Conservation (phyloP, 805 yeast genomes). For the Yamadazyma laniorum region DNA sequence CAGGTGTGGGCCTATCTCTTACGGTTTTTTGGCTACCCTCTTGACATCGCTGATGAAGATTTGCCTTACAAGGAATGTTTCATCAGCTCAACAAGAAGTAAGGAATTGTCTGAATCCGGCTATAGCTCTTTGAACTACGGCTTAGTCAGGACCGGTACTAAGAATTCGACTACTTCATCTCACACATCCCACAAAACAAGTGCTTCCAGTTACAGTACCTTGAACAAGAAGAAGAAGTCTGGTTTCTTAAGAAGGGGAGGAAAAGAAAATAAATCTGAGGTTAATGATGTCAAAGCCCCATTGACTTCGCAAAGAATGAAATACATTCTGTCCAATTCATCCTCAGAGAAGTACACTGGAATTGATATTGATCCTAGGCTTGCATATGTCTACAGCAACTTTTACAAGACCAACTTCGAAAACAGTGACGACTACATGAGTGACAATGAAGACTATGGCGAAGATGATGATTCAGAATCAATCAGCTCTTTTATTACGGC, state of each 20-base stretch:
- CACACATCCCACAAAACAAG: constrained; percentile 26
- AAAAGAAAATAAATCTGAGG: constrained; percentile 7
- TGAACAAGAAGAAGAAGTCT: constrained; percentile 29
- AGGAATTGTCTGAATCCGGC: constrained; percentile 16
- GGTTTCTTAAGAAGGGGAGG: constrained; percentile 12
- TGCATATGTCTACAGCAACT: constrained; percentile 20
- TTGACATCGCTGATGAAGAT: constrained; percentile 30
- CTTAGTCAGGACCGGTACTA: constrained; percentile 22
- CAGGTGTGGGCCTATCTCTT: constrained; percentile 69
- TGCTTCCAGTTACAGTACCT: constrained; percentile 17
- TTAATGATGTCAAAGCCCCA: constrained; percentile 12
- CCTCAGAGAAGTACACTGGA: constrained; percentile 23
- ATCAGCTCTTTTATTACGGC: constrained; percentile 36
- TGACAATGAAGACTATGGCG: constrained; percentile 16
- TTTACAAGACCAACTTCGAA: constrained; percentile 20
- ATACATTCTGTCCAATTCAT: constrained; percentile 26
- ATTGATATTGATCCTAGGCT: constrained; percentile 21
- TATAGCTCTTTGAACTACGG: constrained; percentile 15
- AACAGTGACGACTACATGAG: constrained; percentile 21
- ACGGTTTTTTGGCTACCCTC: constrained; percentile 53
- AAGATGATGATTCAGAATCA: constrained; percentile 26
- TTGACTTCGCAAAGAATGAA: constrained; percentile 26
- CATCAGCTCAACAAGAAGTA: constrained; percentile 25
- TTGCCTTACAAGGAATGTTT: constrained; percentile 28
- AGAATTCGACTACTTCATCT: constrained; percentile 24